These are phyloP conservation scores for Solanum chilense DNA, from an alignment of 257 asterid species.

Conservation along the genomic window DNA sequence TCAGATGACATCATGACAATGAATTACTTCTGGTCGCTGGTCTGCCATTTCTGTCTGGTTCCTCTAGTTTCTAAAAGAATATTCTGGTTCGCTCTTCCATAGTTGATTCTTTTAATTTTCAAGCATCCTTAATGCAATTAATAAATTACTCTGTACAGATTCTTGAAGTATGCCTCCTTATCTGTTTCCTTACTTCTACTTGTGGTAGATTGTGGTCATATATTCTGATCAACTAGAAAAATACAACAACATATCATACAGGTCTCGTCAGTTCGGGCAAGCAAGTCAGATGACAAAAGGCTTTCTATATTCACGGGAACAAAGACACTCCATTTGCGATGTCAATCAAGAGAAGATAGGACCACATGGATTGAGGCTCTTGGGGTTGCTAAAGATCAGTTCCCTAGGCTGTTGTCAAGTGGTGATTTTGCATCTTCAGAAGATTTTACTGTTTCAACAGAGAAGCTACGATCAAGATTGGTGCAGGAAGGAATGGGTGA, in stretches of 20 bases:
- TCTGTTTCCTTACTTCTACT: not conserved
- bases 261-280: slow-evolving; percentile 96
- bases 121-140: not conserved
- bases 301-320: slow-evolving; percentile 96
- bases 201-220: not conserved
- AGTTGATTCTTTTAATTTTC: not conserved
- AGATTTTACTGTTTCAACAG: slow-evolving; percentile 81
- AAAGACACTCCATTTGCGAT: slow-evolving; percentile 89
- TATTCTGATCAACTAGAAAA: slow-evolving; percentile 4
- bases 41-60: not conserved
- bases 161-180: not conserved
- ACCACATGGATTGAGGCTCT: slow-evolving; percentile 93
- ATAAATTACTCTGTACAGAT: not conserved
- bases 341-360: slow-evolving; percentile 83
- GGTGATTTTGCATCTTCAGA: slow-evolving; percentile 67
- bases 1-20: not conserved
- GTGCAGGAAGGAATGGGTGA: slow-evolving; percentile 72
- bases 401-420: slow-evolving; percentile 84
- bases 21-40: not conserved
- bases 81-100: not conserved
- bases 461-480: slow-evolving; percentile 56
- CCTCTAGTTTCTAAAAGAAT: not conserved
- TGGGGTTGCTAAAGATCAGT: slow-evolving; percentile 78
- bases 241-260: slow-evolving; percentile 20
- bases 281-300: slow-evolving; percentile 96